phyloP scores from a whole-genome alignment of 139 green algal genomes.

The Chlorella sp. region DNA sequence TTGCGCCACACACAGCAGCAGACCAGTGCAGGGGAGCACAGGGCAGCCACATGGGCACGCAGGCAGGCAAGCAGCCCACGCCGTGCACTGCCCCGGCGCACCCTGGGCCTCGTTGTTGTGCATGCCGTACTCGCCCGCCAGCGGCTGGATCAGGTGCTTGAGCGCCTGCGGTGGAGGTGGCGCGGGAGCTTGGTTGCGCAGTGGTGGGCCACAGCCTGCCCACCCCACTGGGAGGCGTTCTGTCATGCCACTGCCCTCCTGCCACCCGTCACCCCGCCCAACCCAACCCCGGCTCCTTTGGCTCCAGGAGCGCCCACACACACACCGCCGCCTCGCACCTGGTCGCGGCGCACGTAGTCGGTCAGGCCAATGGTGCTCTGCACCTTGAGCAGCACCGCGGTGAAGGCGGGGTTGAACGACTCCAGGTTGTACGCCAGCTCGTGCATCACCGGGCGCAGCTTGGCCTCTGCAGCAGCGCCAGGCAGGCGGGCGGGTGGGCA shows the following conservation, averaged over 20 bases:
- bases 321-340: too few relatives aligned
- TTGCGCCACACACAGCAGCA: not conserved
- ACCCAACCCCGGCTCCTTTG: too few relatives aligned
- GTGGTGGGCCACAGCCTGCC: too few relatives aligned
- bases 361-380: slow-evolving; percentile 75
- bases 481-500: not conserved
- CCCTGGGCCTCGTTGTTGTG: slow-evolving; percentile 84
- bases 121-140: slow-evolving; percentile 95
- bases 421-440: slow-evolving; percentile 95
- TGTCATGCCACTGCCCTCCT: too few relatives aligned
- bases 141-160: slow-evolving; percentile 90
- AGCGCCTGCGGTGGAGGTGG: slow-evolving; percentile 54
- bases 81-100: slow-evolving; percentile 38
- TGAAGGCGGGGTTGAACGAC: slow-evolving; percentile 96
- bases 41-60: too few relatives aligned
- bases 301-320: too few relatives aligned
- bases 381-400: slow-evolving; percentile 84
- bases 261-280: too few relatives aligned
- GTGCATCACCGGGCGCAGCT: slow-evolving; percentile 83
- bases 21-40: too few relatives aligned
- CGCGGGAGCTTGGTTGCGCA: too few relatives aligned
- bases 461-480: slow-evolving; percentile 57
- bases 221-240: too few relatives aligned
- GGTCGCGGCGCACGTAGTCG: slow-evolving; percentile 86
- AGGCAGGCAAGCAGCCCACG: too few relatives aligned